Evolutionary conservation across 2,329 filamentous ascomycete genomes (phyloP), one percentile per base, ranked within the genome.

Genomic region (Claviceps pusilla): DNA sequence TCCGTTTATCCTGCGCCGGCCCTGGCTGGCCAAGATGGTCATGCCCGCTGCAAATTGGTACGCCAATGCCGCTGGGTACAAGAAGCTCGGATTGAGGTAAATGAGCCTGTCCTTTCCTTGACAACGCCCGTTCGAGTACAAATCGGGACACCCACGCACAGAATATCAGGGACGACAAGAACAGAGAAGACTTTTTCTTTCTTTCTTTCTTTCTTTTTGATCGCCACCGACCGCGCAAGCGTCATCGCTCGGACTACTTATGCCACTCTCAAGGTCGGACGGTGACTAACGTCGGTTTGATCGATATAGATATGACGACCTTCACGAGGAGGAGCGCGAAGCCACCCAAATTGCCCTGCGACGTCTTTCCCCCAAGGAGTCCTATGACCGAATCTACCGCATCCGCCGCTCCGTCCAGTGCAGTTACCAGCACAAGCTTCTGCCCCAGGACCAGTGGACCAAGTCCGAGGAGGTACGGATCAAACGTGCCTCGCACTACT

Each of bases 321-420:
- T 98, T 69, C 87, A 96, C 69, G 82, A 87, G 69, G 93, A 98
- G 74, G 93, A 98, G 76, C 86, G 80, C 77, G 87, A 93, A 65
- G 74, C 78, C 56, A 89, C 95, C 65, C 85, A 93, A 72, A 80
- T 84, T 64, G 93, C 93, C 59, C 80, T 98, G 67, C 87, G 87
- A 80, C 89, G 93, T 70, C 86, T 98, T 59, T 82, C 87, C 56
- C 80, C 88, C 65, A 88, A 94, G 78, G 88, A 93, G 70, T 80
- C 84, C 65, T 97, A 97, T 76, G 93, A 98, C 77, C 91, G 93
- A 71, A 83, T 97, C 70, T 98, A 89, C 84, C 90, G 93, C 68
- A 82, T 98, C 73, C 88, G 93, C 76, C 84, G 93, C 74, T 91
- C 93, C 65, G 84, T 94, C 74, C 93, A 98, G 75, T 76, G 74